Evolutionary conservation across 192 early-diverging fungal genomes (phyloP), one percentile per base, ranked within the genome.

Genomic region (Phycomyces nitens): DNA sequence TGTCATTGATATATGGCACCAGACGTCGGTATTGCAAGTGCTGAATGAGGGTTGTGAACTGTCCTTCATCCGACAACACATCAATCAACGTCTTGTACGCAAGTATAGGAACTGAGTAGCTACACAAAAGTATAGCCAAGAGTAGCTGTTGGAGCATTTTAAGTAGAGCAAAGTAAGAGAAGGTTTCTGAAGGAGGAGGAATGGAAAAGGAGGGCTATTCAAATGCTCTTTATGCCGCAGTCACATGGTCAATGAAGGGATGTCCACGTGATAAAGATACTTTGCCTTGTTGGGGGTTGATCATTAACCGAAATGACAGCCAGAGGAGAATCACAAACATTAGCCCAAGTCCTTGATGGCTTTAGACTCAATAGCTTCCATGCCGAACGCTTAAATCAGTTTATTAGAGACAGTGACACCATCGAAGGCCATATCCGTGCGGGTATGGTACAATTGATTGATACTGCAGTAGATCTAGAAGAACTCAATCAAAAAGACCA

Each of bases 11-110:
- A 44, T 69, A 69, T 1, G 83, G 74, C 9, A 85, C 73, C 66
- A 87, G 72, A 22, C 78, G 78, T 39, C 75, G 69, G 42, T 79
- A 78, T 61, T 87, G 85, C 14, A 85, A 75, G 22, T 76, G 77
- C 41, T 72, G 70, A 58, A 87, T 51, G 27, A 83, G 75, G 41
- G 76, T 73, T 55, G 70, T 66, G 56, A 85, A 87, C 34, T 72
- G 74, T 22, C 64, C 64, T 4, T 65, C 42, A 18, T 77, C 77
- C 3, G 85, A 83, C n/a, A 87, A 70, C 8, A 79, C 66, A 71
- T 87, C 85, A 14, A 87, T 76, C 50, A 85, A 50, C 11, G 68
- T 75, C 29, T 69, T 66, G 41, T 69, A 70, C 8, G 53, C 54
- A 21, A 49, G 38, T 43, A 54, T 51, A 16, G 57, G 64, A 34